Conservation (phyloP, 306 rosid species). For the Vigna unguiculata region DNA sequence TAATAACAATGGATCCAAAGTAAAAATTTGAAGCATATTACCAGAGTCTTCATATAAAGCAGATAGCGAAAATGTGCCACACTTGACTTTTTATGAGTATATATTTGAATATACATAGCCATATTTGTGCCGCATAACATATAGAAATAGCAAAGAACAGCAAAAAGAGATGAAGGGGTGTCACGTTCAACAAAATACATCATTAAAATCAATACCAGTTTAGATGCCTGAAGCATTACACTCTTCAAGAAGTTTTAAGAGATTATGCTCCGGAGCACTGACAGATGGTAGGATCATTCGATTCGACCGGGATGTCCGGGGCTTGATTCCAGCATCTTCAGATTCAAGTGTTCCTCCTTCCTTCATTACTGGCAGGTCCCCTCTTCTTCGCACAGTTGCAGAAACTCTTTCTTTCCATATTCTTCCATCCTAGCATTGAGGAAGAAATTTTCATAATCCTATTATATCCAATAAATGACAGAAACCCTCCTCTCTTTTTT, state of each 20-base stretch:
- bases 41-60: conserved; percentile 35
- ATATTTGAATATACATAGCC: conserved; percentile 43
- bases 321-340: conserved; percentile 53
- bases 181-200: conserved; percentile 37
- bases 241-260: conserved; percentile 88
- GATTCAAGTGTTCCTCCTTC: conserved; percentile 64
- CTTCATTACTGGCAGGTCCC: conserved; percentile 81
- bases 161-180: conserved; percentile 6
- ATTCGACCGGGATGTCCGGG: conserved; percentile 59
- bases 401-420: conserved; percentile 95
- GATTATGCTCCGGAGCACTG: conserved; percentile 92
- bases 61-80: conserved; percentile 23
- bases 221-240: conserved; percentile 80
- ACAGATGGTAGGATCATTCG: conserved; percentile 83
- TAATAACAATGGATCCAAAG: conserved; percentile 13
- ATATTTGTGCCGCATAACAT: conserved; percentile 25
- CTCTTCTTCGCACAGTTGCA: conserved; percentile 70
- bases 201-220: conserved; percentile 50
- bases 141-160: conserved; percentile 16
- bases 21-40: conserved; percentile 21
- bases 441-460: conserved; percentile 45
- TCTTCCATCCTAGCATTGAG: conserved; percentile 79
- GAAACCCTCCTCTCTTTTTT: background rate
- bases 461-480: conserved; percentile 11
- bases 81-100: conserved; percentile 42